phyloP scores from a whole-genome alignment of 2,329 filamentous ascomycete genomes.

The Cordyceps cicadae region DNA sequence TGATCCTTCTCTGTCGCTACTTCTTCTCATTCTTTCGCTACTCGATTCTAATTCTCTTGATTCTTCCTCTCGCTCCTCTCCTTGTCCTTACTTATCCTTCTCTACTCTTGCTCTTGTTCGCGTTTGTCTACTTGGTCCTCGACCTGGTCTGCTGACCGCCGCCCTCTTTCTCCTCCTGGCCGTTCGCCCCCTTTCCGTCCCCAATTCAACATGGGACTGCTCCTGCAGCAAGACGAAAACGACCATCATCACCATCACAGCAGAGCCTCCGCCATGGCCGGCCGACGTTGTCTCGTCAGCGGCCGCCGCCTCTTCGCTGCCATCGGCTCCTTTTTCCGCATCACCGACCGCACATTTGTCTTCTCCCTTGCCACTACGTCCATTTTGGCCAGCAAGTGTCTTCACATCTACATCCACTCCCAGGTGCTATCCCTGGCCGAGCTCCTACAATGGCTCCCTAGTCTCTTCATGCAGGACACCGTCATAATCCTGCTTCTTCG shows the following conservation, averaged over 20 bases:
- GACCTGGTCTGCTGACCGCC: not conserved
- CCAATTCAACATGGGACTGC: slow-evolving; percentile 9
- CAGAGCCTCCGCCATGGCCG: not conserved
- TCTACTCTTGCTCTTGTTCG: not conserved
- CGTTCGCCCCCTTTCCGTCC: too few species aligned
- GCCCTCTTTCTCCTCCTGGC: not conserved
- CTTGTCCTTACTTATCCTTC: not conserved
- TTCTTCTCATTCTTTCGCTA: too few species aligned
- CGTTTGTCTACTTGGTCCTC: not conserved
- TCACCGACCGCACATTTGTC: slow-evolving; percentile 11
- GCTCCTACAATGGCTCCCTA: slow-evolving; percentile 6
- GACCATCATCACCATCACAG: not conserved
- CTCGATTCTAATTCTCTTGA: too few species aligned
- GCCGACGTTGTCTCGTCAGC: not conserved
- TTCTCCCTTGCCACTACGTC: slow-evolving; percentile 9
- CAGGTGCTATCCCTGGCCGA: slow-evolving; percentile 7
- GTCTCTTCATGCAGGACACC: slow-evolving; percentile 12
- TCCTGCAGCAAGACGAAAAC: not conserved
- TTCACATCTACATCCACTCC: slow-evolving; percentile 13
- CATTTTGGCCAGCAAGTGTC: slow-evolving; percentile 9
- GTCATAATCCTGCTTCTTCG: slow-evolving; percentile 11
- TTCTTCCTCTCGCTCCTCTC: not conserved
- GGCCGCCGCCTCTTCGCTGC: not conserved
- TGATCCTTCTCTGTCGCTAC: too few species aligned
- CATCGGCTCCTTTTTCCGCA: slow-evolving; percentile 6